Evolutionary conservation across 129 eudicot species (phyloP).

Genomic region (Pittosporum tobira): DNA sequence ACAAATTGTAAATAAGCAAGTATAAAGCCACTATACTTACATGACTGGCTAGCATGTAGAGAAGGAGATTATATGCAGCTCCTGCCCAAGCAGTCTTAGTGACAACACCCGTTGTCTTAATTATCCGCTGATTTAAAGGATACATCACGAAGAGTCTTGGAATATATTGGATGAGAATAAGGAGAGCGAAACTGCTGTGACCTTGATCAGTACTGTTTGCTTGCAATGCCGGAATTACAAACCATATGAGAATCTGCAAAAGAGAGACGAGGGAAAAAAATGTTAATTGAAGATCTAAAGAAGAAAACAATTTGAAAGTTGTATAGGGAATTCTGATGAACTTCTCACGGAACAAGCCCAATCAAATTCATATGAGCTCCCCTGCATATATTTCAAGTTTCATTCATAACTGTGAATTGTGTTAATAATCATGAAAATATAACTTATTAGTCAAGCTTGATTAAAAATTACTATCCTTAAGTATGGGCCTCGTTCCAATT

Average conservation of each 20-base stretch:
- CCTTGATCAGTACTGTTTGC: slow-evolving; percentile 46
- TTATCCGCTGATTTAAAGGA: slow-evolving; percentile 72
- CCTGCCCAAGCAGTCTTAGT: slow-evolving; percentile 99
- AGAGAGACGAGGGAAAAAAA: neutral
- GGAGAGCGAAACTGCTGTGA: slow-evolving; percentile 66
- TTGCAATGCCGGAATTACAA: slow-evolving; percentile 65
- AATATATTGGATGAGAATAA: slow-evolving; percentile 78
- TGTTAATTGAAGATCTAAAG: neutral
- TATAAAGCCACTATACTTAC: slow-evolving; percentile 32
- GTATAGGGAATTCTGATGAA: neutral
- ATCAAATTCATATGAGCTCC: neutral
- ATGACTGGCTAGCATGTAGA: slow-evolving; percentile 89
- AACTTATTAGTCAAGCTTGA: too few relatives aligned
- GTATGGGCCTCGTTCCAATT: too few relatives aligned
- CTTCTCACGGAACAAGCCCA: neutral
- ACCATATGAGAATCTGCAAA: slow-evolving; percentile 63
- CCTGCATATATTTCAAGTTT: neutral
- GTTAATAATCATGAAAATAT: too few relatives aligned
- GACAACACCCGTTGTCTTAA: slow-evolving; percentile 75
- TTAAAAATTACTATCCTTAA: too few relatives aligned
- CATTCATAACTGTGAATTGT: too few relatives aligned
- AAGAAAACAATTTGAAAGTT: neutral
- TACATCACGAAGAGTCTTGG: slow-evolving; percentile 74
- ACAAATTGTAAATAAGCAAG: neutral
- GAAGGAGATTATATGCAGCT: slow-evolving; percentile 86